phyloP scores from a whole-genome alignment of 2,329 filamentous ascomycete species.

The Drechslera avenae region DNA sequence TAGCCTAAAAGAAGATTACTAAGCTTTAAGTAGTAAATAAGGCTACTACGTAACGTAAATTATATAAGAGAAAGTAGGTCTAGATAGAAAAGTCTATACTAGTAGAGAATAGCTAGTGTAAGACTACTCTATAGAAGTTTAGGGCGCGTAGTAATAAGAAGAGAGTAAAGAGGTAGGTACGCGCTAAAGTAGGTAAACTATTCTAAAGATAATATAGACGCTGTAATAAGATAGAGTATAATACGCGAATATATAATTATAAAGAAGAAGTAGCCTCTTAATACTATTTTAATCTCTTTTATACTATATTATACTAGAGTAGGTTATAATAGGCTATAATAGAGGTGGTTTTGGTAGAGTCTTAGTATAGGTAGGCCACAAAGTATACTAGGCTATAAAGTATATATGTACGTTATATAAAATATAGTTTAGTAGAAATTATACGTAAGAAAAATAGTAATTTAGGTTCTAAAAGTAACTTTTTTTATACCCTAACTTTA shows the following conservation, averaged over 20 bases:
- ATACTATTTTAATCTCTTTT: not conserved
- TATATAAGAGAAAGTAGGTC: not conserved
- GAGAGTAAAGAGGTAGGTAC: not conserved
- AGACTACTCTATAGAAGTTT: not conserved
- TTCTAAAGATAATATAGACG: not conserved
- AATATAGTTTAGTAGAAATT: too few species aligned
- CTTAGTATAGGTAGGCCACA: too few species aligned
- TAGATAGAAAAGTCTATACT: slow-evolving; percentile 13
- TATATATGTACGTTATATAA: too few species aligned
- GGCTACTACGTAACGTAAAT: not conserved
- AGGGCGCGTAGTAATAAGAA: not conserved
- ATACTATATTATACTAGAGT: not conserved
- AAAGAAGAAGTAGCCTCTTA: not conserved
- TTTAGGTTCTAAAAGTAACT: too few species aligned
- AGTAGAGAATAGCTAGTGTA: not conserved
- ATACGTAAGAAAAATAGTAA: too few species aligned
- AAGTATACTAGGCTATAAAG: too few species aligned
- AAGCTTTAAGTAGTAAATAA: not conserved
- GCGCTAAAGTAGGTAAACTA: not conserved
- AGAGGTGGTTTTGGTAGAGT: not conserved
- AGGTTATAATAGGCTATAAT: not conserved
- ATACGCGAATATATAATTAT: not conserved
- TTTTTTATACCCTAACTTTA: too few species aligned
- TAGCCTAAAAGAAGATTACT: too few species aligned
- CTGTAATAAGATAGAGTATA: not conserved